Base-by-base conservation (phyloP, 345 rosid genomes). In the Camelina laxa region DNA sequence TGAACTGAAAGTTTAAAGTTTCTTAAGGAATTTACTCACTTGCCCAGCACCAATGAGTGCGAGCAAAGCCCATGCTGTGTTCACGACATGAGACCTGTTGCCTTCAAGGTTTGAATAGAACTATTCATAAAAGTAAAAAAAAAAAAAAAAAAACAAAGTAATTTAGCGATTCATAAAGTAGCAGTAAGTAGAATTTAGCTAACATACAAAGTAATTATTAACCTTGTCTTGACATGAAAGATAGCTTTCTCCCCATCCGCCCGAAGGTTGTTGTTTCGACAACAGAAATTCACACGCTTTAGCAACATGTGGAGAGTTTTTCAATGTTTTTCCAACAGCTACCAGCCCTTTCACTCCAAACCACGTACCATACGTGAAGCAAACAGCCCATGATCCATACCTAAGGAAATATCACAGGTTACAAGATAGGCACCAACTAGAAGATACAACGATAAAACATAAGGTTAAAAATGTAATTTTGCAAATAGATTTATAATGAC, bases 241-340 rank as follows among this genome's bases (percentile, higher is more conserved):
- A 67, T 94, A 94, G 80, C 97, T 91, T 83, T 94, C 97, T 80
- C 97, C 98, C 99, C 99, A 95, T 51, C 99, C 97, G 17, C 96
- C 99, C 4, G 92, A 87, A 56, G 86, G 60, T 61, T 77, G 77
- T 83, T 95, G 99, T 82, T 90, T 90, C 51, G 97, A 92, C 74
- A 92, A 68, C 70, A 92, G 85, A 85, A 92, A 92, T 41, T 90
- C 85, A 65, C 96, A 92, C 70, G 97, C 98, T 84, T 85, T 92
- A 20, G 86, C 84, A 36, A 92, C 79, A 73, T 81, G 70, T 56
- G 88, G 73, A 69, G 86, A 85, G 83, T 79, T 87, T 56, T 72
- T 67, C 70, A 79, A 83, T 79, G 75, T 86, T 80, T 81, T 92
- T 70, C 99, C 97, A 12, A 83, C 91, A 74, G 96, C 97, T 49